Evolutionary conservation across 148 eudicot species (phyloP), one percentile per base, ranked within the genome.

Genomic region (Mesembryanthemum crystallinum): DNA sequence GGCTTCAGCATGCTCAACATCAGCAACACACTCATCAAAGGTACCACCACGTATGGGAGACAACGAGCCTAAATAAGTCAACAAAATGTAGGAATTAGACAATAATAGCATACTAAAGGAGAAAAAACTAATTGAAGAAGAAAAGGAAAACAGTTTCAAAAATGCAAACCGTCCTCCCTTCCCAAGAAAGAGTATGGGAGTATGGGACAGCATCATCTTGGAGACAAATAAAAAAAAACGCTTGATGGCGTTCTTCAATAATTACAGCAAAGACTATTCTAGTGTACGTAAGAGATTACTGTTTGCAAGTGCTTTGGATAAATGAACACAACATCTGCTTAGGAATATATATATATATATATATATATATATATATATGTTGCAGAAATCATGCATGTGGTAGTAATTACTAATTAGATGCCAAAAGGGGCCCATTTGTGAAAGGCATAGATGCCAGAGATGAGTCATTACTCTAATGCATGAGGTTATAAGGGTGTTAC

Each of bases 1-100:
- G 73, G 90, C 90, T 76, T 90, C 93, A n/a, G 92, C 93, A 77
- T 87, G 84, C 75, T 83, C 76, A 78, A 82, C 81, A 73, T 88
- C 86, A 71, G 43, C 96, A 62, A 81, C 74, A 76, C 81, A 78
- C 72, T 89, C 94, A 64, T 85, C 88, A 70, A 85, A 86, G 47
- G 86, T 79, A 43, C 82, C 82, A 42, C 82, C 82, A 35, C 91
- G 84, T 64, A 76, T 54, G 54, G 97, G 96, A 83, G 98, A 92
- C 57, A 85, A 61, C 49, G 91, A 88, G 62, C 89, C 98, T 95
- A 64, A 68, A 76, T 64, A 80, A 52, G 43, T 43, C 29, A 70
- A 64, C 59, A 63, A 37, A 25, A 80, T 47, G 24, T 55, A 69
- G 28, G 60, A 35, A 52, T 33, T 27, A 57, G 61, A 57, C n/a